Evolutionary conservation across 2,329 filamentous ascomycete genomes (phyloP).

Genomic region (Penicillium sp.): DNA sequence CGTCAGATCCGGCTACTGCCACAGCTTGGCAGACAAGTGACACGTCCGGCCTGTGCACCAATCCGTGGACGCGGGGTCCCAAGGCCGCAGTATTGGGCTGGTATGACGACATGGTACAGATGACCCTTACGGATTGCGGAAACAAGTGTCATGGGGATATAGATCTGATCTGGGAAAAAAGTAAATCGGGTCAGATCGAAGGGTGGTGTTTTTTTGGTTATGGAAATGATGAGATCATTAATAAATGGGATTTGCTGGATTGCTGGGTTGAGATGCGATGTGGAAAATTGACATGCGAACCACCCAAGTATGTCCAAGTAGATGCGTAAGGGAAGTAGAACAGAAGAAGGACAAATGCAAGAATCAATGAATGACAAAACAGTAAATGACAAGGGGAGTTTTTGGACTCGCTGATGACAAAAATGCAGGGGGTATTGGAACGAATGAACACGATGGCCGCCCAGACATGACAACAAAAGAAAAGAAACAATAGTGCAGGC

Average conservation of each 20-base stretch:
- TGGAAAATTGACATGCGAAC: neutral
- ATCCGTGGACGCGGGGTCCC: slow-evolving; percentile 25
- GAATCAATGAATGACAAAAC: neutral
- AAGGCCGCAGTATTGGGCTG: slow-evolving; percentile 25
- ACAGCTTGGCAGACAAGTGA: slow-evolving; percentile 10
- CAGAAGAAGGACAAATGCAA: neutral
- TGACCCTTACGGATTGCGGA: neutral
- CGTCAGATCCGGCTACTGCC: slow-evolving; percentile 23
- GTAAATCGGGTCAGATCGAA: neutral
- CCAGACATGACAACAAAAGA: slow-evolving; percentile 25
- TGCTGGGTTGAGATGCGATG: neutral
- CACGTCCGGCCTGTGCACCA: slow-evolving; percentile 10
- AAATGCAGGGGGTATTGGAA: slow-evolving; percentile 36
- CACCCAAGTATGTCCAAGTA: slow-evolving; percentile 5
- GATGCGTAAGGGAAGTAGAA: neutral
- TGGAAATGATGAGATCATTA: neutral
- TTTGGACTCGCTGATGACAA: slow-evolving; percentile 20
- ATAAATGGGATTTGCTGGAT: neutral
- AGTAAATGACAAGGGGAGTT: slow-evolving; percentile 10
- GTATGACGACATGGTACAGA: slow-evolving; percentile 28
- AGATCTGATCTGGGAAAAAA: neutral
- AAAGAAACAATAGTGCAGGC: slow-evolving; percentile 13
- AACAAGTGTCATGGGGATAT: neutral
- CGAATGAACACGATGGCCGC: slow-evolving; percentile 31
- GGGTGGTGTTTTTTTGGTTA: neutral